These are phyloP conservation scores for Podaxis mareebaensis DNA, from an alignment of 768 basidiomycete species.

Conservation along the genomic window DNA sequence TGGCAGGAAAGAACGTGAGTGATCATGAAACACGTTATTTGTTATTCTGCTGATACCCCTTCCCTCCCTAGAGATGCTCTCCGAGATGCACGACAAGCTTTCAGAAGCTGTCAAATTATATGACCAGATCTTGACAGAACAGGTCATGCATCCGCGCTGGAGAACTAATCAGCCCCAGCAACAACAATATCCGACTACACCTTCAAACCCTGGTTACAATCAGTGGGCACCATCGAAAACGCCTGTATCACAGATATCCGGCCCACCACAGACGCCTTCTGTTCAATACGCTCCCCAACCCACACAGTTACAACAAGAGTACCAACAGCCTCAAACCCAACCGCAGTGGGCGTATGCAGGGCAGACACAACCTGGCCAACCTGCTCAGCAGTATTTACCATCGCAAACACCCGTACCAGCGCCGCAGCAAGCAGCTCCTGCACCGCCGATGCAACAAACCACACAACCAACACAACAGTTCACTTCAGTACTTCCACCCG, in stretches of 20 bases:
- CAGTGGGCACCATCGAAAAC: constrained; percentile 18
- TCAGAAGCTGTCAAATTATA: constrained; percentile 92
- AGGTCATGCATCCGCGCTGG: constrained; percentile 75
- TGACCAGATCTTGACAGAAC: constrained; percentile 83
- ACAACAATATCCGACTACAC: constrained; percentile 17
- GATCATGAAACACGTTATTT: neutral
- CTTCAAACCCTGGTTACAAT: constrained; percentile 20
- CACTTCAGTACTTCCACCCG: constrained; percentile 17
- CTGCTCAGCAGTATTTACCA: constrained; percentile 21
- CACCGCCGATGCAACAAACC: constrained; percentile 28
- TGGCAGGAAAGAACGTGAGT: constrained; percentile 78
- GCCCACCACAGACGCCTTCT: constrained; percentile 31
- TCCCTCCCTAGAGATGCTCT: constrained; percentile 64
- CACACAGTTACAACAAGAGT: constrained; percentile 22
- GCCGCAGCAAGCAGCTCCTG: constrained; percentile 27
- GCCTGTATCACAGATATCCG: constrained; percentile 18
- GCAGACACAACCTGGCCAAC: constrained; percentile 21
- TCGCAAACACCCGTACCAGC: constrained; percentile 19
- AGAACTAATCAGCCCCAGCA: constrained; percentile 35
- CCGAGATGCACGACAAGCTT: constrained; percentile 94
- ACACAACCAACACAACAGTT: constrained; percentile 25
- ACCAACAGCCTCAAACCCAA: constrained; percentile 21
- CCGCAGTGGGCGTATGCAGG: constrained; percentile 16
- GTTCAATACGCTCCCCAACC: constrained; percentile 35
- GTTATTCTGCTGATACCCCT: constrained; percentile 1